Percentiles rank a stretch among this genome's conserved stretches.
phyloP scores from a whole-genome alignment of 805 yeast species.

The Komagataella phaffii region DNA sequence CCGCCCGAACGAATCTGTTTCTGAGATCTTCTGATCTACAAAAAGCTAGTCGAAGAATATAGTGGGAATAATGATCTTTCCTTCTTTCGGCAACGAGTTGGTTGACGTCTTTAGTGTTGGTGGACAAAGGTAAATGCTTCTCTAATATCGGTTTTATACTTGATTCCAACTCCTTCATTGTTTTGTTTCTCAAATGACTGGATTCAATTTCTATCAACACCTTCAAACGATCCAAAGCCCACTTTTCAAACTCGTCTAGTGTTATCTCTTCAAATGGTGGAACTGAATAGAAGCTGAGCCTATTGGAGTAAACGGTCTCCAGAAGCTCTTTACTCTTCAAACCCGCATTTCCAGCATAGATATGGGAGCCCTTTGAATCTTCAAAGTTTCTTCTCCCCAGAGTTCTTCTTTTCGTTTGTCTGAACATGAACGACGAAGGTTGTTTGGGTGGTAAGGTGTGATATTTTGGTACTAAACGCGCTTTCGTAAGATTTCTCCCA shows the following conservation, averaged over 20 bases:
- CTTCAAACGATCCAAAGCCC: conserved; percentile 90
- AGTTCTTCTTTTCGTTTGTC: conserved; percentile 63
- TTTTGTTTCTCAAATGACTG: conserved; percentile 48
- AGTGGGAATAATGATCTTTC: conserved; percentile 91
- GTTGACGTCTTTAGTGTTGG: conserved; percentile 25
- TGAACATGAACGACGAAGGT: conserved; percentile 32
- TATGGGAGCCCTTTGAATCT: conserved; percentile 8
- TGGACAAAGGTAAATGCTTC: conserved; percentile 50
- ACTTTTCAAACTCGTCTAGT: conserved; percentile 80
- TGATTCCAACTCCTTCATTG: conserved; percentile 49
- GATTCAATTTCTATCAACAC: conserved; percentile 78
- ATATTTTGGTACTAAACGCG: not conserved
- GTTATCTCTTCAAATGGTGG: conserved; percentile 86
- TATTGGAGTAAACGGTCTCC: conserved; percentile 32
- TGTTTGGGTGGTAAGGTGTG: not conserved
- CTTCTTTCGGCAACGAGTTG: conserved; percentile 44
- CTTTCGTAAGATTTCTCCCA: not conserved
- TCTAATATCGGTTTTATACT: conserved; percentile 53
- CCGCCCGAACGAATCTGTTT: conserved; percentile 66
- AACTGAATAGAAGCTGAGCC: conserved; percentile 59
- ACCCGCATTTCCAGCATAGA: conserved; percentile 13
- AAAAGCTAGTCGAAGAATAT: conserved; percentile 75
- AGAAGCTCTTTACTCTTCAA: conserved; percentile 19
- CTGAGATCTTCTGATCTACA: conserved; percentile 80
- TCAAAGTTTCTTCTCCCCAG: conserved; percentile 60